These are phyloP conservation scores for Maudiozyma saulgeensis DNA, from an alignment of 805 yeast species.

Conservation along the genomic window DNA sequence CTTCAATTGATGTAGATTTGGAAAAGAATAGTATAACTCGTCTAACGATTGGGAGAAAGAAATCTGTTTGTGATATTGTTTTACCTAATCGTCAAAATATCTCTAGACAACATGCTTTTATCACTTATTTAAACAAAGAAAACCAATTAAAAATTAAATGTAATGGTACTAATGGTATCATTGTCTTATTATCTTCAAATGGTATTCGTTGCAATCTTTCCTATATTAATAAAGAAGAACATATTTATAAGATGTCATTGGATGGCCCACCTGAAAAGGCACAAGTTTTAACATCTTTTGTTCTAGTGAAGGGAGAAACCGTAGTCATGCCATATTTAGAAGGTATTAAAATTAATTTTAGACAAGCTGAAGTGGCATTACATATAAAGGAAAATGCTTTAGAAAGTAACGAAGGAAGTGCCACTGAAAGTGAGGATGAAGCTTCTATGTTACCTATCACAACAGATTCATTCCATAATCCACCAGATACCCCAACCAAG, in stretches of 20 bases:
- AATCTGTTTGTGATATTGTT: constrained; percentile 22
- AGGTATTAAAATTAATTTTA: constrained; percentile 58
- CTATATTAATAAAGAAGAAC: constrained; percentile 10
- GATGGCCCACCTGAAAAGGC: constrained; percentile 3
- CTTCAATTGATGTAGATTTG: constrained; percentile 8
- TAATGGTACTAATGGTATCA: constrained; percentile 74
- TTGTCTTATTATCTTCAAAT: constrained; percentile 49
- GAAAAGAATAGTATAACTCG: constrained; percentile 14
- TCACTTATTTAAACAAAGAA: constrained; percentile 33
- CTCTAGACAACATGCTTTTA: constrained; percentile 27
- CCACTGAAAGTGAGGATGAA: constrained; percentile 33
- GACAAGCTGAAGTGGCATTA: constrained; percentile 42
- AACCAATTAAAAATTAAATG: constrained; percentile 51
- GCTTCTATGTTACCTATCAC: constrained; percentile 13
- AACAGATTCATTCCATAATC: constrained; percentile 12
- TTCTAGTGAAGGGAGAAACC: constrained; percentile 44
- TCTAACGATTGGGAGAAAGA: constrained; percentile 26
- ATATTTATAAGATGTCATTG: constrained; percentile 17
- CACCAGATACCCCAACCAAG: neutral
- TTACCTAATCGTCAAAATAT: constrained; percentile 26
- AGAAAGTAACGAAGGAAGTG: constrained; percentile 31
- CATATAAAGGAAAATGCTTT: constrained; percentile 39
- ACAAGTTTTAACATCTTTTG: constrained; percentile 23
- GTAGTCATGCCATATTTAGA: constrained; percentile 53
- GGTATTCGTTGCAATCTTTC: constrained; percentile 28